Conservation (phyloP, 139 green algal genomes). For the Chlamydomonas asymmetrica region DNA sequence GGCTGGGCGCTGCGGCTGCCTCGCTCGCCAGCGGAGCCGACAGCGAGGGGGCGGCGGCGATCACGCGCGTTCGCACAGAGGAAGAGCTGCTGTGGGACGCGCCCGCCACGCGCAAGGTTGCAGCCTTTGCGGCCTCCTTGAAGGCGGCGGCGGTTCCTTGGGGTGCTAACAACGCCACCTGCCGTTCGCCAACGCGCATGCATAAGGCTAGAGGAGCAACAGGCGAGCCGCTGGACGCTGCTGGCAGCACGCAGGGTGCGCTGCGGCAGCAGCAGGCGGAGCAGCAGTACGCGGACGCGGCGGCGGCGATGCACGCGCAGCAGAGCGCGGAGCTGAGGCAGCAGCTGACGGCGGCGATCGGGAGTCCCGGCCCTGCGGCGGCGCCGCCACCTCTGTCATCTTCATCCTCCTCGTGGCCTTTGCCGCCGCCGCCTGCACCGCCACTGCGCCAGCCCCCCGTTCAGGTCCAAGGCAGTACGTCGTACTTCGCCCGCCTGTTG, state of each 20-base stretch:
- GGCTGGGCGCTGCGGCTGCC: too few relatives aligned
- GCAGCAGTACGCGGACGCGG: background rate
- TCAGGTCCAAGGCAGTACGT: background rate
- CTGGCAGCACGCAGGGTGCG: background rate
- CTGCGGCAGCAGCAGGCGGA: background rate
- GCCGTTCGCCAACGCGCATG: too few relatives aligned
- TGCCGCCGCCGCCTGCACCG: too few relatives aligned
- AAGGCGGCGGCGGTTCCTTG: background rate
- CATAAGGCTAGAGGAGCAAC: background rate
- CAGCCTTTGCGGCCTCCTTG: background rate
- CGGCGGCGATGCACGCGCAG: background rate
- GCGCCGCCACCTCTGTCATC: too few relatives aligned
- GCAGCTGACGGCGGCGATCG: background rate
- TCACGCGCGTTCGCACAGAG: too few relatives aligned
- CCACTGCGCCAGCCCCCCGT: background rate
- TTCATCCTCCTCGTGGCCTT: too few relatives aligned
- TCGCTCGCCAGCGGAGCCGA: too few relatives aligned
- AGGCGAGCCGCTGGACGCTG: background rate
- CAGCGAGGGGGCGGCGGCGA: too few relatives aligned
- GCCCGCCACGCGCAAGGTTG: too few relatives aligned
- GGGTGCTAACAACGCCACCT: too few relatives aligned
- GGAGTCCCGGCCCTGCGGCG: too few relatives aligned
- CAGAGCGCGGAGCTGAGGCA: background rate
- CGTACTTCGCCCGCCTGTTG: background rate
- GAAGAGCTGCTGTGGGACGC: background rate